A percentile compares a stretch with the other conserved stretches of the same genome.
phyloP scores from a whole-genome alignment of 208 protist species.

The Leishmania guyanensis region DNA sequence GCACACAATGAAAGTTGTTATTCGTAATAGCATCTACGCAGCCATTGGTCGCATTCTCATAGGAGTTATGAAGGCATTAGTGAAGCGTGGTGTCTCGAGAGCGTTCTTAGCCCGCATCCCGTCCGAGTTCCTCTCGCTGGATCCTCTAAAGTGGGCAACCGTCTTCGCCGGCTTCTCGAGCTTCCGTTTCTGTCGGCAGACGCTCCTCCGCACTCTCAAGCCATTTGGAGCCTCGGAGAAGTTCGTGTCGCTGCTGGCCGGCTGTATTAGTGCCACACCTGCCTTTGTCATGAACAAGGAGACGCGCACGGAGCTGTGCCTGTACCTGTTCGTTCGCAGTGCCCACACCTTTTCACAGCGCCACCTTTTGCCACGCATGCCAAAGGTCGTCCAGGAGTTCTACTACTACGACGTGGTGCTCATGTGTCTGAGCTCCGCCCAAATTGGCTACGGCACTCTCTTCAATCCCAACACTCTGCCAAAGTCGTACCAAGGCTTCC shows the following conservation, averaged over 20 bases:
- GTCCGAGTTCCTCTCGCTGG: constrained; percentile 71
- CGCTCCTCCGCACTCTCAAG: constrained; percentile 30
- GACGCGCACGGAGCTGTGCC: constrained; percentile 74
- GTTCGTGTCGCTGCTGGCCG: constrained; percentile 47
- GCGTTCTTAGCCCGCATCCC: constrained; percentile 38
- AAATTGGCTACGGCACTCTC: constrained; percentile 78
- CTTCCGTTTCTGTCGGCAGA: constrained; percentile 68
- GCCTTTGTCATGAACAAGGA: constrained; percentile 75
- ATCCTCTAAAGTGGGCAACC: constrained; percentile 80
- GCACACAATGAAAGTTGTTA: constrained; percentile 52
- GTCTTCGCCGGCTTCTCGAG: constrained; percentile 71
- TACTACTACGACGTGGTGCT: constrained; percentile 79
- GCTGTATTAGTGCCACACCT: constrained; percentile 69
- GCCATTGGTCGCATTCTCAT: constrained; percentile 59
- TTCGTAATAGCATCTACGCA: constrained; percentile 74
- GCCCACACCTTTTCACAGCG: constrained; percentile 65
- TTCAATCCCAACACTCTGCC: constrained; percentile 80
- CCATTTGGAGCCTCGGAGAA: constrained; percentile 46
- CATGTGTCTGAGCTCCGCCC: constrained; percentile 77
- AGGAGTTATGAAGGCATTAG: constrained; percentile 69
- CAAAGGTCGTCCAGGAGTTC: constrained; percentile 53
- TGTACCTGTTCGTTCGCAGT: constrained; percentile 79
- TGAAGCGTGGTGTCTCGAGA: constrained; percentile 45
- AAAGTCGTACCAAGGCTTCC: constrained; percentile 73
- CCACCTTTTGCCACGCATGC: constrained; percentile 64